Evolutionary conservation across 305 asterid genomes (phyloP).

Genomic region (Fraxinus ornus): DNA sequence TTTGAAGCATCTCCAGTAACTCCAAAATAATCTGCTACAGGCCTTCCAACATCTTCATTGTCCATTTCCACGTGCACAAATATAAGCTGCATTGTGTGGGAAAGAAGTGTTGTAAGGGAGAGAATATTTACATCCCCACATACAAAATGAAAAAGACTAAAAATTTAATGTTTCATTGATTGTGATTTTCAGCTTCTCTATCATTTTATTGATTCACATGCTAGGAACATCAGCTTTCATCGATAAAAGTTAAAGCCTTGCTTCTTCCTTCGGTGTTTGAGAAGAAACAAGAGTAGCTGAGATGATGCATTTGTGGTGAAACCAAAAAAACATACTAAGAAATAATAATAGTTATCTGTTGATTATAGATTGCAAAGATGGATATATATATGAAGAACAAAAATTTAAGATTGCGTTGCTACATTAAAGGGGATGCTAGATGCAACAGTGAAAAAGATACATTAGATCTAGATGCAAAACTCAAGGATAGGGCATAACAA

Average conservation of each 20-base stretch:
- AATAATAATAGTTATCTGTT: neutral
- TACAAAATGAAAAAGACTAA: neutral
- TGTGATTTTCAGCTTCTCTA: neutral
- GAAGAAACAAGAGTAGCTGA: neutral
- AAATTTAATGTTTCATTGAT: neutral
- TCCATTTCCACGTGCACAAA: conserved; percentile 71
- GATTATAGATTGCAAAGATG: neutral
- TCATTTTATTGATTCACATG: neutral
- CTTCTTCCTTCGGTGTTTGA: neutral
- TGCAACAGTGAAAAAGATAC: neutral
- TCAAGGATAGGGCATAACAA: neutral
- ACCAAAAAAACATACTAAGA: neutral
- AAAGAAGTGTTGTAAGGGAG: conserved; percentile 20
- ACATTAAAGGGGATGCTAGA: neutral
- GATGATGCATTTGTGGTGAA: neutral
- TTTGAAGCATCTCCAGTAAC: conserved; percentile 65
- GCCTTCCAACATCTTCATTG: conserved; percentile 79
- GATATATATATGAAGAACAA: neutral
- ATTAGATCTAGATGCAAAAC: neutral
- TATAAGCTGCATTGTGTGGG: conserved; percentile 57
- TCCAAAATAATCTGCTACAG: conserved; percentile 87
- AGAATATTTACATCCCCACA: neutral
- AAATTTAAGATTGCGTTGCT: neutral
- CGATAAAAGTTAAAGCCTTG: neutral
- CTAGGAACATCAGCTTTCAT: neutral